A percentile compares a stretch with the other conserved stretches of the same genome.
These are phyloP conservation scores for Tricholoma bakamatsutake DNA, from an alignment of 768 basidiomycete species.

Conservation along the genomic window DNA sequence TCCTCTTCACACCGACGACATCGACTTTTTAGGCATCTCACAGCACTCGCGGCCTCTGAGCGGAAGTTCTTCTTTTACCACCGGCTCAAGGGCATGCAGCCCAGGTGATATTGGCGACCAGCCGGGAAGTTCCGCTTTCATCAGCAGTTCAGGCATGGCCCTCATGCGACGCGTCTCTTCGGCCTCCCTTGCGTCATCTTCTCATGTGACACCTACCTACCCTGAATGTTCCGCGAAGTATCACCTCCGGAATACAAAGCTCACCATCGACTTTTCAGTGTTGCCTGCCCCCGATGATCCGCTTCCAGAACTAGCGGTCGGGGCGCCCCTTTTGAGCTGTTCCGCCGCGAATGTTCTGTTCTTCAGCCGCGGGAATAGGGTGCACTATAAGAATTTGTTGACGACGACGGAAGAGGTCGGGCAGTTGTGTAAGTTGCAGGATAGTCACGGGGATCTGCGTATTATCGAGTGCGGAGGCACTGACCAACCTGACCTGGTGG, in stretches of 20 bases:
- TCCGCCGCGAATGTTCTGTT: constrained; percentile 39
- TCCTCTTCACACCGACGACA: constrained; percentile 11
- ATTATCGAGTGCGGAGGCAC: constrained; percentile 35
- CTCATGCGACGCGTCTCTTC: constrained; percentile 29
- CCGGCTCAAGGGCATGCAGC: constrained; percentile 18
- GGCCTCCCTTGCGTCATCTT: constrained; percentile 21
- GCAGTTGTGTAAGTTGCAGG: constrained; percentile 46
- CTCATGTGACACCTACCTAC: constrained; percentile 20
- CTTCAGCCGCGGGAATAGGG: constrained; percentile 49
- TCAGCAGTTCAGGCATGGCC: constrained; percentile 22
- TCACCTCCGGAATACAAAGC: constrained; percentile 27
- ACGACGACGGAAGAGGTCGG: constrained; percentile 34
- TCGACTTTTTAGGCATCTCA: constrained; percentile 8
- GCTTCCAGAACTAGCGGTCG: constrained; percentile 7
- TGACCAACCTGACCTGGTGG: constrained; percentile 38
- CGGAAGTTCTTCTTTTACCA: constrained; percentile 21
- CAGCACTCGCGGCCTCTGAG: constrained; percentile 17
- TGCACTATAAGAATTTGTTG: constrained; percentile 45
- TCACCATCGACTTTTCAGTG: constrained; percentile 27
- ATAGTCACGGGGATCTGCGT: constrained; percentile 38
- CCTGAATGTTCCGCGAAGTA: constrained; percentile 30
- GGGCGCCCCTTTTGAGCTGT: constrained; percentile 32
- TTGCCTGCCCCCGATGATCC: constrained; percentile 17
- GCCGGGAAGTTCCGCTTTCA: constrained; percentile 19
- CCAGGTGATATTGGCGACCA: constrained; percentile 17